A percentile compares a stretch with the other conserved stretches of the same genome.
Evolutionary conservation across 2,329 filamentous ascomycete genomes (phyloP).

Genomic region (Teratosphaeria gauchensis): DNA sequence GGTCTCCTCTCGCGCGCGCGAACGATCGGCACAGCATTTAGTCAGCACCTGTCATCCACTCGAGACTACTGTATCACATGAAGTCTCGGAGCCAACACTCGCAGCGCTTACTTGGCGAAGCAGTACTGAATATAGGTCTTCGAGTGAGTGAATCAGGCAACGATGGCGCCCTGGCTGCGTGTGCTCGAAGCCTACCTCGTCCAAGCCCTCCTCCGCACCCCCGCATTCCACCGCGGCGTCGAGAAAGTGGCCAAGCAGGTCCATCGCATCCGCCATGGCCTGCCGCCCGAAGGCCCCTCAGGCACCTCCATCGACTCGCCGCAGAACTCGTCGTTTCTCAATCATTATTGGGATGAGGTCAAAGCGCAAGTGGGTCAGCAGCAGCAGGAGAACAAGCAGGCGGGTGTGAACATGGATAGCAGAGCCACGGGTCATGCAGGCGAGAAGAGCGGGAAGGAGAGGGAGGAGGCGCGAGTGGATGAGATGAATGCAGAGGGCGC

Average conservation of each 20-base stretch:
- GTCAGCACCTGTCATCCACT: neutral
- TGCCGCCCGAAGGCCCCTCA: slow-evolving; percentile 41
- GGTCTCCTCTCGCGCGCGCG: too few species aligned
- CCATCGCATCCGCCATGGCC: slow-evolving; percentile 36
- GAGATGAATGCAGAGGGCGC: slow-evolving; percentile 16
- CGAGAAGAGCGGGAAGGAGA: slow-evolving; percentile 7
- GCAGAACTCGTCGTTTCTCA: slow-evolving; percentile 31
- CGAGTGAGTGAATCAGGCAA: neutral
- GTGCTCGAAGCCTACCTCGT: slow-evolving; percentile 30
- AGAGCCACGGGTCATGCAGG: slow-evolving; percentile 9
- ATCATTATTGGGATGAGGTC: slow-evolving; percentile 46
- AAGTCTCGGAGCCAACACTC: too few species aligned
- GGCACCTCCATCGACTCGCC: slow-evolving; percentile 36
- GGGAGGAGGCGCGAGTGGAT: slow-evolving; percentile 6
- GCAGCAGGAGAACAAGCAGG: slow-evolving; percentile 14
- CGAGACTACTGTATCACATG: too few species aligned
- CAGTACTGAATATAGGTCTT: neutral
- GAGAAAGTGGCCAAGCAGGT: slow-evolving; percentile 40
- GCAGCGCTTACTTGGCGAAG: too few species aligned
- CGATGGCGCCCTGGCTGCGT: slow-evolving; percentile 27
- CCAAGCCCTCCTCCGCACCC: slow-evolving; percentile 42
- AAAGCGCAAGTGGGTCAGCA: slow-evolving; percentile 20
- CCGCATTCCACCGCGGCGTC: slow-evolving; percentile 45
- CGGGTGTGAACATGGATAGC: slow-evolving; percentile 12
- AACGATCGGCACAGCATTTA: neutral